phyloP scores from a whole-genome alignment of 1,284 basidiomycete genomes.

The Vanrija pseudolonga region DNA sequence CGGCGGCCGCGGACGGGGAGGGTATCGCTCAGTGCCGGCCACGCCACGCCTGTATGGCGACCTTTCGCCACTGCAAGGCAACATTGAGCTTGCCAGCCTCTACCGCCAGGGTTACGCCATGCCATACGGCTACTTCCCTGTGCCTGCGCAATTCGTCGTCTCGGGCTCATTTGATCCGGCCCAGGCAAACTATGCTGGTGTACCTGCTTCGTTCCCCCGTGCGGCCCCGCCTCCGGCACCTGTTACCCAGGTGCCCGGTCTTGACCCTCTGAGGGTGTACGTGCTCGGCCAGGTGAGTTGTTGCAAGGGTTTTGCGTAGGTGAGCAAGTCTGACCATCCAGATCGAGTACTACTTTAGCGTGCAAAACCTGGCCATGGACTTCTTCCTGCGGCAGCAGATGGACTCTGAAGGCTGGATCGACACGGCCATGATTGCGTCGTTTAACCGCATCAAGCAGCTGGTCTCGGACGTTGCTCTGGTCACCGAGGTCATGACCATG shows the following conservation, averaged over 20 bases:
- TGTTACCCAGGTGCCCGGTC: constrained; percentile 53
- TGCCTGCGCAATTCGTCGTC: constrained; percentile 19
- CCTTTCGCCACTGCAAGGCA: constrained; percentile 10
- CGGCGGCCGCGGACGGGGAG: constrained; percentile 25
- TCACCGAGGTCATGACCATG: constrained; percentile 66
- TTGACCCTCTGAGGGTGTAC: constrained; percentile 63
- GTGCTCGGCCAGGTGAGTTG: constrained; percentile 59
- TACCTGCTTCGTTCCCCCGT: constrained; percentile 6
- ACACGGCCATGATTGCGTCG: constrained; percentile 70
- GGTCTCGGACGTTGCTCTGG: constrained; percentile 63
- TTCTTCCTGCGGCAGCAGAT: constrained; percentile 81
- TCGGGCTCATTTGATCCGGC: constrained; percentile 4
- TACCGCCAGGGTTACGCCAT: constrained; percentile 26
- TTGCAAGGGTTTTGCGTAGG: too few species aligned
- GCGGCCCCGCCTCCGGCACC: constrained; percentile 56
- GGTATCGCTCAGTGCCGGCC: constrained; percentile 10
- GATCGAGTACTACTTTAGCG: constrained; percentile 82
- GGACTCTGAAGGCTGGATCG: constrained; percentile 84
- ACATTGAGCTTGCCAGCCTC: constrained; percentile 12
- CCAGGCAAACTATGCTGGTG: background rate
- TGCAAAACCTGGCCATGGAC: constrained; percentile 79
- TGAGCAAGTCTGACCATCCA: constrained; percentile 40
- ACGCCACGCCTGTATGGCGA: constrained; percentile 10
- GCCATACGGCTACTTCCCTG: constrained; percentile 28
- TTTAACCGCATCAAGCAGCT: constrained; percentile 78